A percentile compares a stretch with the other conserved stretches of the same genome.
phyloP scores from a whole-genome alignment of 2,329 filamentous ascomycete genomes.

The Peltaster fructicola region DNA sequence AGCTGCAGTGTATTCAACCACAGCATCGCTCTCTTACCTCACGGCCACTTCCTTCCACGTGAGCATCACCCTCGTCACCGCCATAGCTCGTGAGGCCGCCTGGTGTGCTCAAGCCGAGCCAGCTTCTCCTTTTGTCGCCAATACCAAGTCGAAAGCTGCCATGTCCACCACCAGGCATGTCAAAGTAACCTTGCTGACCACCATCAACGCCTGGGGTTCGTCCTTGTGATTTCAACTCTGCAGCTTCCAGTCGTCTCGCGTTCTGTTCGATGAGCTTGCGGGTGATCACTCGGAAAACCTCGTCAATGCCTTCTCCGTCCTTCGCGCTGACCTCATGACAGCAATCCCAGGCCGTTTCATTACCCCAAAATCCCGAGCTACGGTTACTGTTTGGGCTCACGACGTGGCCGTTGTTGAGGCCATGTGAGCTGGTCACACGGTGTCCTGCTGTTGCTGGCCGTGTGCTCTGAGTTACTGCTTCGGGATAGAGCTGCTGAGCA shows the following conservation, averaged over 20 bases:
- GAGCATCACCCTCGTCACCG: slow-evolving; percentile 10
- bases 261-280: slow-evolving; percentile 65
- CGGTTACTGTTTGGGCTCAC: slow-evolving; percentile 30
- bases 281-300: slow-evolving; percentile 83
- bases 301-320: slow-evolving; percentile 86
- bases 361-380: slow-evolving; percentile 65
- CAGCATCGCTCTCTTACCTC: slow-evolving; percentile 9
- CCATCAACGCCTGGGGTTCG: slow-evolving; percentile 27
- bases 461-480: slow-evolving; percentile 13
- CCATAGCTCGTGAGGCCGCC: slow-evolving; percentile 14
- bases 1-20: too few relatives aligned
- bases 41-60: slow-evolving; percentile 9
- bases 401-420: slow-evolving; percentile 29
- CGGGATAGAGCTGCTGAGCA: slow-evolving; percentile 71
- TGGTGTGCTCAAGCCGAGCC: slow-evolving; percentile 40
- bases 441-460: slow-evolving; percentile 4
- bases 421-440: slow-evolving; percentile 16
- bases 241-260: slow-evolving; percentile 35
- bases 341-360: slow-evolving; percentile 82
- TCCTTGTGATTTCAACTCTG: slow-evolving; percentile 20
- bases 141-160: slow-evolving; percentile 42
- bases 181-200: slow-evolving; percentile 29
- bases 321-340: slow-evolving; percentile 94
- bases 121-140: slow-evolving; percentile 47
- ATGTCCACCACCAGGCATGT: slow-evolving; percentile 27